Evolutionary conservation across 345 rosid genomes (phyloP).

Genomic region (Salix koriyanagi): DNA sequence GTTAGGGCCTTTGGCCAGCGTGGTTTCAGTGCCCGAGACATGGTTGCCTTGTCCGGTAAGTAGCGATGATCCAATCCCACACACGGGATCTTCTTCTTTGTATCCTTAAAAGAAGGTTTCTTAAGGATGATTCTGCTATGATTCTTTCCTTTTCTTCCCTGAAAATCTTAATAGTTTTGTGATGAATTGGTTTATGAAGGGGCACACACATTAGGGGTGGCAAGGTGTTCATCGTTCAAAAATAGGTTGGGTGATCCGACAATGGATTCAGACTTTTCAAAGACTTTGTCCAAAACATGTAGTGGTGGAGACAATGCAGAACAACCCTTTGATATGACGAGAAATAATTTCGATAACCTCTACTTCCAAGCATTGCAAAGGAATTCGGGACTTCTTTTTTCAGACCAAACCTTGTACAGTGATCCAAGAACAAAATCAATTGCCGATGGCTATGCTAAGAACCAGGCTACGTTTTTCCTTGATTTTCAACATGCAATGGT

Average conservation of each 20-base stretch:
- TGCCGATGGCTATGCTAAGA: slow-evolving; percentile 64
- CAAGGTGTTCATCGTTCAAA: slow-evolving; percentile 83
- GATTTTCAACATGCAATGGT: slow-evolving; percentile 86
- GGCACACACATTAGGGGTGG: slow-evolving; percentile 93
- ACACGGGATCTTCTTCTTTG: no score
- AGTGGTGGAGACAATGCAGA: slow-evolving; percentile 65
- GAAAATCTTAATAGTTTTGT: no score
- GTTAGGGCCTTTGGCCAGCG: slow-evolving; percentile 57
- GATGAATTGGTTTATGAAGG: slow-evolving; percentile 30
- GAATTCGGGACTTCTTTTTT: slow-evolving; percentile 69
- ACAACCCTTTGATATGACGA: slow-evolving; percentile 67
- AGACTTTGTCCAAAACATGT: slow-evolving; percentile 58
- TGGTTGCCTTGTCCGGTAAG: slow-evolving; percentile 88
- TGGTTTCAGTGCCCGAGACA: slow-evolving; percentile 66
- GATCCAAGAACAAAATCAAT: slow-evolving; percentile 41
- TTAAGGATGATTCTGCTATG: no score
- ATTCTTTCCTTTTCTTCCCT: no score
- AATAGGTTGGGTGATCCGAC: slow-evolving; percentile 50
- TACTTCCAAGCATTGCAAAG: slow-evolving; percentile 55
- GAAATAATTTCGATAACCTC: slow-evolving; percentile 63
- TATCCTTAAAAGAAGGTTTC: no score
- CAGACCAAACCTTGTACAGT: slow-evolving; percentile 66
- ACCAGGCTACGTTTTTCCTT: slow-evolving; percentile 79
- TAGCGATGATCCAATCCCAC: no score
- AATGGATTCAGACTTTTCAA: slow-evolving; percentile 50